phyloP scores from a whole-genome alignment of 2,329 filamentous ascomycete species.

The Hymenoscyphus repandus region DNA sequence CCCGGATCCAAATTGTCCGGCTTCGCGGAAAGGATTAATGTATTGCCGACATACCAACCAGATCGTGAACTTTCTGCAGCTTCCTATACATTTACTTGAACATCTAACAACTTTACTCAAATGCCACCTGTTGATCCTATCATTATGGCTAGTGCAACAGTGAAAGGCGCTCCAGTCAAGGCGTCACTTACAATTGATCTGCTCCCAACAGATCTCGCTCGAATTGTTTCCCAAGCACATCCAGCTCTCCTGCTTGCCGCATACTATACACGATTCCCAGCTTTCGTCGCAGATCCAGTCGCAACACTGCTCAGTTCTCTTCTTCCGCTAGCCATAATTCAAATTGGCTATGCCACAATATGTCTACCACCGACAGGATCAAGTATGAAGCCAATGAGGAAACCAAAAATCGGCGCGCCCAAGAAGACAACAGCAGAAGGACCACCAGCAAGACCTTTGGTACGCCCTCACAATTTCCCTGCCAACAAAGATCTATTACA shows the following conservation, averaged over 20 bases:
- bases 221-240: slow-evolving; percentile 59
- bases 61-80: no score
- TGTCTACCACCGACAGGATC: slow-evolving; percentile 59
- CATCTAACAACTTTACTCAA: background rate
- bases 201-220: slow-evolving; percentile 35
- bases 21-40: no score
- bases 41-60: no score
- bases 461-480: background rate
- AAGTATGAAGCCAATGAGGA: slow-evolving; percentile 39
- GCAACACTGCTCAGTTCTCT: slow-evolving; percentile 56
- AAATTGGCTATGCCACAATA: slow-evolving; percentile 56
- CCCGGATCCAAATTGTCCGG: no score
- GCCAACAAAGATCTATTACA: no score
- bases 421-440: slow-evolving; percentile 40
- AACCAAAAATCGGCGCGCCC: slow-evolving; percentile 47
- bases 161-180: slow-evolving; percentile 12
- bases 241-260: slow-evolving; percentile 61
- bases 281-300: slow-evolving; percentile 66
- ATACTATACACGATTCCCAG: slow-evolving; percentile 57
- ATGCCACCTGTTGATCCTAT: slow-evolving; percentile 31
- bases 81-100: no score
- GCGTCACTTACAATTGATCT: slow-evolving; percentile 28
- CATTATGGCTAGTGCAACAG: slow-evolving; percentile 24
- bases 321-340: slow-evolving; percentile 57
- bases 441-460: slow-evolving; percentile 9